Evolutionary conservation across 176 grass and related monocot species (phyloP).

Genomic region (Hsuehochloa calcarea): DNA sequence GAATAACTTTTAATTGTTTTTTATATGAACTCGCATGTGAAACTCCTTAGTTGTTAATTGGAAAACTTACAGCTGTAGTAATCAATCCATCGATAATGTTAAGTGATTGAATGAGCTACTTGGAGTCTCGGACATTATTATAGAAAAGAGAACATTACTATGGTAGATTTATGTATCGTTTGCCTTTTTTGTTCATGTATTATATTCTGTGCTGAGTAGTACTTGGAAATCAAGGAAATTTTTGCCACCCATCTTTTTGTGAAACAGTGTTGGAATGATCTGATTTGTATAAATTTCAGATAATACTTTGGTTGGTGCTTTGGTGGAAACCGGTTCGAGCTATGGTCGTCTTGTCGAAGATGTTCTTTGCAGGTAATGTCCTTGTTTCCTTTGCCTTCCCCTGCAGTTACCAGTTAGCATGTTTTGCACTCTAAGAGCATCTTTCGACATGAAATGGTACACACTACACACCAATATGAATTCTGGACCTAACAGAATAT

Average conservation of each 20-base stretch:
- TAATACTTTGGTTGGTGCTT: constrained; percentile 56
- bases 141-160: background rate
- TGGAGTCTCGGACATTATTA: background rate
- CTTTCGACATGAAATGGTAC: background rate
- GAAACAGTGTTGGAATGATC: background rate
- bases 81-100: background rate
- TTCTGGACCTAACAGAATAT: background rate
- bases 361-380: constrained; percentile 62
- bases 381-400: background rate
- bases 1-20: background rate
- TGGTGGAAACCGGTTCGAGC: constrained; percentile 69
- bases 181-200: background rate
- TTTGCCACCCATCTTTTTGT: background rate
- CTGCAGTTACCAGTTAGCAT: background rate
- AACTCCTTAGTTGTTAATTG: background rate
- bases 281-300: constrained; percentile 37
- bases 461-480: background rate
- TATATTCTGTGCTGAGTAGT: background rate
- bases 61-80: background rate
- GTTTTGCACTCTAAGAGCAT: background rate
- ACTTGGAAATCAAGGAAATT: background rate
- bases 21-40: background rate
- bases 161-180: background rate
- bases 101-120: background rate
- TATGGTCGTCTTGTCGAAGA: constrained; percentile 56